These are phyloP conservation scores for Candida silvatica DNA, from an alignment of 805 yeast species.

Conservation along the genomic window DNA sequence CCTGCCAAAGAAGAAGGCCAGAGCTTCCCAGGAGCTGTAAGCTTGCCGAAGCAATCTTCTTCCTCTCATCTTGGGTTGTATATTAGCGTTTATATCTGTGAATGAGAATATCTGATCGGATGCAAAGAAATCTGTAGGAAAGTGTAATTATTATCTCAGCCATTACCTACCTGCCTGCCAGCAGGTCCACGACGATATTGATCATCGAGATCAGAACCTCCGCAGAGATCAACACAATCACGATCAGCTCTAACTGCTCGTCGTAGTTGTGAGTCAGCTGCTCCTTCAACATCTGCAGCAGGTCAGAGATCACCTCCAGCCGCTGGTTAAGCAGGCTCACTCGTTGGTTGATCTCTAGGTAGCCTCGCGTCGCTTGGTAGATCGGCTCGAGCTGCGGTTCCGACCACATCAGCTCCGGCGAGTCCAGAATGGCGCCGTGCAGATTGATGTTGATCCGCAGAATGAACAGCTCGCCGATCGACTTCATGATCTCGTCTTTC, in stretches of 20 bases:
- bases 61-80: conserved; percentile 13
- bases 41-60: too few species aligned
- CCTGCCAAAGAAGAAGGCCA: conserved; percentile 55
- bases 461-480: conserved; percentile 92
- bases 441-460: conserved; percentile 72
- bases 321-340: conserved; percentile 86
- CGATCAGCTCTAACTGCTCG: conserved; percentile 86
- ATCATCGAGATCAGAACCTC: conserved; percentile 85
- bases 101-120: neutral
- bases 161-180: conserved; percentile 12
- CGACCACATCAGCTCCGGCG: conserved; percentile 98
- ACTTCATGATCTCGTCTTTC: conserved; percentile 91
- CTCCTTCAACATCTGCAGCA: conserved; percentile 92
- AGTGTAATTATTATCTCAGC: too few species aligned
- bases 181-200: conserved; percentile 47
- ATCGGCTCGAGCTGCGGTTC: conserved; percentile 97
- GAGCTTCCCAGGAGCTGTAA: conserved; percentile 54
- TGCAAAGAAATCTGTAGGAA: neutral
- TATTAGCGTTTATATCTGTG: conserved; percentile 12
- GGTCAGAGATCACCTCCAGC: conserved; percentile 86
- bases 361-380: conserved; percentile 94
- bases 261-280: conserved; percentile 93
- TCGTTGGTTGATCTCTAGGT: conserved; percentile 89
- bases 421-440: conserved; percentile 85
- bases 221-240: conserved; percentile 83